phyloP scores from a whole-genome alignment of 495 filamentous ascomycete genomes.

The Opeltia flavorubescens region DNA sequence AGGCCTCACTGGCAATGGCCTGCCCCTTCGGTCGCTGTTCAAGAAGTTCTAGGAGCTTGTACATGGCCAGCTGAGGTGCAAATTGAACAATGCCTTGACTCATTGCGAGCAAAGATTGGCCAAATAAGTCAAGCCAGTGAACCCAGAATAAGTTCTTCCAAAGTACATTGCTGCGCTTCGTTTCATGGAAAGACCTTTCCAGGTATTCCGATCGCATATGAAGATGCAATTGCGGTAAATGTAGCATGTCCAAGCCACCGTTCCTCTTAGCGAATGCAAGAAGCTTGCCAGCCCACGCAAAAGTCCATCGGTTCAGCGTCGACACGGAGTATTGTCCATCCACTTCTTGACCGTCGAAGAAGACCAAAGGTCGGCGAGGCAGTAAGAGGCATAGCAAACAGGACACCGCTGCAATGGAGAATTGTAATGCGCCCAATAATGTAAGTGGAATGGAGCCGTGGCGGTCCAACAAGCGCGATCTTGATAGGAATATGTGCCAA shows the following conservation, averaged over 20 bases:
- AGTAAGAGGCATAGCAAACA: conserved; percentile 27
- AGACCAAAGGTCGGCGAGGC: conserved; percentile 56
- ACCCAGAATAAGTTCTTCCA: conserved; percentile 45
- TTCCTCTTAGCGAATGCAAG: conserved; percentile 39
- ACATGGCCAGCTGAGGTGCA: conserved; percentile 54
- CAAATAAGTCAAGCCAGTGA: conserved; percentile 36
- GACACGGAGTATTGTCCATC: conserved; percentile 50
- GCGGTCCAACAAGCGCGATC: background rate
- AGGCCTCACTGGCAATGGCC: conserved; percentile 31
- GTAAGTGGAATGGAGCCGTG: conserved; percentile 3
- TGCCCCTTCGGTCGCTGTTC: conserved; percentile 38
- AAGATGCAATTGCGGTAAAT: conserved; percentile 43
- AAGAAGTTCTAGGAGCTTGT: conserved; percentile 46
- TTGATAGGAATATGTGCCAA: background rate
- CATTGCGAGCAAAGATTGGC: conserved; percentile 42
- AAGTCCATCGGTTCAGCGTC: conserved; percentile 47
- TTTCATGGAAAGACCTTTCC: conserved; percentile 35
- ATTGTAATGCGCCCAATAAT: conserved; percentile 1
- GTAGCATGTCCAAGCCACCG: conserved; percentile 41
- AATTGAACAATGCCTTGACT: conserved; percentile 44
- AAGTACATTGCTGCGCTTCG: conserved; percentile 34
- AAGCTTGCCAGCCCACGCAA: conserved; percentile 42
- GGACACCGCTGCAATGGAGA: conserved; percentile 18
- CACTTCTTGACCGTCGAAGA: conserved; percentile 38
- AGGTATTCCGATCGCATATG: conserved; percentile 32